Evolutionary conservation across 768 basidiomycete genomes (phyloP), one percentile per base, ranked within the genome.

Genomic region (Mycena galericulata): DNA sequence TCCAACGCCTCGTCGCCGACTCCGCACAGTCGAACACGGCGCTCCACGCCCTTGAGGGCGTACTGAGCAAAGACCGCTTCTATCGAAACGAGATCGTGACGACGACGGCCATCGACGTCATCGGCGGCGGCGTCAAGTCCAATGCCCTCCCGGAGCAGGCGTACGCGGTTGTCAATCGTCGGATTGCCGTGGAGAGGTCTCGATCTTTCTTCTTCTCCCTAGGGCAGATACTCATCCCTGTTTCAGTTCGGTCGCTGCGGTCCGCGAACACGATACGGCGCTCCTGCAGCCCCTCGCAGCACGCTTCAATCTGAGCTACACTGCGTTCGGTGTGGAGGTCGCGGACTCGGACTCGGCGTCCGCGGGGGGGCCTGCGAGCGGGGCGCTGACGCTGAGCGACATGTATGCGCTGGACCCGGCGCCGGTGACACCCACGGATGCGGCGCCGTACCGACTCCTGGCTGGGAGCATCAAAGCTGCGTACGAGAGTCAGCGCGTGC

Each of bases 131-230:
- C 18, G 79, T 86, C 41, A 89, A 89, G 73, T 75, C 81, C 6
- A 90, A 90, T 65, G 89, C 88, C 26, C 81, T 91, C n/a, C 89
- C 89, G 4, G 90, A 90, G 74, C 77, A 77, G 29, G 86, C 81
- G 1, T 81, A 73, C 57, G 86, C 84, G 0, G 73, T 87, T 27
- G 76, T 88, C 24, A 88, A 89, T 64, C 86, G 87, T 65, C 85
- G 87, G 3, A 81, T 89, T 34, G 79, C 82, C 14, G 76, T 79
- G 1, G 79, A 80, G 53, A 87, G 84, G 83, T 78, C 24, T 54
- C 75, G 40, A n/a, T 30, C 40, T n/a, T 4, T 12, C 18, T 40
- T 15, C 20, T 41, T 32, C 32, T 3, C 9, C 15, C 26, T 34
- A 26, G 4, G n/a, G 32, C 9, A 24, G 26, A 26, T 27, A 20